Base-by-base conservation (phyloP, 768 basidiomycete species). In the Lactarius trivialis region DNA sequence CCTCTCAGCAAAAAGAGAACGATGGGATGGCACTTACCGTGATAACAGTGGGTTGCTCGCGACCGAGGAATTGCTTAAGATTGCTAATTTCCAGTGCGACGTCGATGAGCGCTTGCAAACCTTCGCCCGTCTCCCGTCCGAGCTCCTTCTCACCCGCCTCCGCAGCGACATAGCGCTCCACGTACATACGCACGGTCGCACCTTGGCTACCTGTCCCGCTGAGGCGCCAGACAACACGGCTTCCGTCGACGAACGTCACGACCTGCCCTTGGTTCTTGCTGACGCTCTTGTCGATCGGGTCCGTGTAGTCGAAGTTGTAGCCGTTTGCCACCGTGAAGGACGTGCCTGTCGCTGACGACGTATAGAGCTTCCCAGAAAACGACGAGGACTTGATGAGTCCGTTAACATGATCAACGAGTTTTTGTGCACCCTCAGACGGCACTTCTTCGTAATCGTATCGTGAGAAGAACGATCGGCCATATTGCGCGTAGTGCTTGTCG, bases 371-470 rank as follows among this genome's bases (percentile, higher is more conserved):
- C 69, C 85, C 81, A 70, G 82, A 79, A 69, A 98, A 86, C 53
- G 84, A 85, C 1, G 82, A 77, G 7, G 81, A 77, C 63, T 82
- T 77, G 74, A 96, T 85, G 39, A 84, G 82, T 11, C 79, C 75
- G 73, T 94, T 85, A 71, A 99, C 76, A 70, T 85, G 79, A 36
- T 80, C 81, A 70, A 98, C 93, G 66, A 99, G 79, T 64, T 85
- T 85, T 70, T 91, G 84, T 50, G 97, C 97, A 34, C 90, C 92
- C 39, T 89, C 90, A 0, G 94, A 93, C 2, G 91, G 81, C 51
- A 97, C 93, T 73, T 98, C 97, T 73, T 99, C 97, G 78, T 99
- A 99, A 76, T 99, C 97, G 75, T 99, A 98, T 65, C 95, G 89
- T 69, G 91, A 95, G 82, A 99, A 99, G 85, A 97, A 98, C 53